Evolutionary conservation across 306 rosid genomes (phyloP).

Genomic region (Gillenia trifoliata): DNA sequence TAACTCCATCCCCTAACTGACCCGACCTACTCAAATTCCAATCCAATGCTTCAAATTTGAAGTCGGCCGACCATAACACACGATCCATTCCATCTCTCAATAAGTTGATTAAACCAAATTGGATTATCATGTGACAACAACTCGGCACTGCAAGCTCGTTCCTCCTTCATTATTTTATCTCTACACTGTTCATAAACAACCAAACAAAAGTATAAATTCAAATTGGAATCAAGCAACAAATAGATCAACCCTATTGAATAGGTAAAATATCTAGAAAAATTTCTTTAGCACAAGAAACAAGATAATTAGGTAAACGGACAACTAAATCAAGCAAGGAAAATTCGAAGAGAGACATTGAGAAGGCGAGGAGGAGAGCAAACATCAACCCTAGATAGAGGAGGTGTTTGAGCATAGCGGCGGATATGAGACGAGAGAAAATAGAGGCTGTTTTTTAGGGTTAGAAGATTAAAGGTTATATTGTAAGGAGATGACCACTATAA

Average conservation of each 20-base stretch:
- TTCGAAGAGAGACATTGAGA: neutral
- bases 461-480: neutral
- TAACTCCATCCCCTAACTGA: neutral
- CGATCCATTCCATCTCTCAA: neutral
- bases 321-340: neutral
- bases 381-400: neutral
- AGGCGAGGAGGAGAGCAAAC: neutral
- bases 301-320: no score
- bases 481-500: neutral
- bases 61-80: neutral
- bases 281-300: neutral
- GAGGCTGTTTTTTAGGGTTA: neutral
- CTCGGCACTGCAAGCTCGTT: neutral
- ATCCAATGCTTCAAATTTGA: neutral
- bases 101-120: neutral
- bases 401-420: neutral
- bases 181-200: neutral
- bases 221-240: neutral
- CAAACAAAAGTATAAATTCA: neutral
- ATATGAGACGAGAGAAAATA: neutral
- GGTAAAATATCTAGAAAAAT: neutral
- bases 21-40: neutral
- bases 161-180: neutral
- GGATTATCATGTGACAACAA: neutral
- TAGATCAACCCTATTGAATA: neutral